A percentile compares a stretch with the other conserved stretches of the same genome.
phyloP scores from a whole-genome alignment of 1,284 basidiomycete species.

The Vanrija pseudolonga region DNA sequence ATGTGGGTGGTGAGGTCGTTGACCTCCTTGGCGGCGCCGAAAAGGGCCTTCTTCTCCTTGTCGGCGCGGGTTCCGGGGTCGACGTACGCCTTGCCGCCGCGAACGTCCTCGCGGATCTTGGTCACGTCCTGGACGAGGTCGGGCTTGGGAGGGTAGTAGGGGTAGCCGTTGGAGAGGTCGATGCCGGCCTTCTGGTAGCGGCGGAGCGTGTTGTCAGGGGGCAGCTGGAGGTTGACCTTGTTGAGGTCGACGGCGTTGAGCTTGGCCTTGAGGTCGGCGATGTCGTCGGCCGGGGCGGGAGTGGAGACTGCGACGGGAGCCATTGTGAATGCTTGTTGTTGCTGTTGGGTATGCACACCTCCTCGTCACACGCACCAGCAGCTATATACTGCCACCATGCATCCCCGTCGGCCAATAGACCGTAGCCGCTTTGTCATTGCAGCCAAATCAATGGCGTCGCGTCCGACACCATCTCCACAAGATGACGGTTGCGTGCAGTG shows the following conservation, averaged over 20 bases:
- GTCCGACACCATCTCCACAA: too few relatives aligned
- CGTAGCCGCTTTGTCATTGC: too few relatives aligned
- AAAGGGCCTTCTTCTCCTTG: conserved; percentile 39
- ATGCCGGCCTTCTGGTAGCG: conserved; percentile 40
- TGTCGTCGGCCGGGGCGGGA: conserved; percentile 7
- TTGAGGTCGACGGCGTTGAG: conserved; percentile 13
- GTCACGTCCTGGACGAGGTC: conserved; percentile 33
- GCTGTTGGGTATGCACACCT: too few relatives aligned
- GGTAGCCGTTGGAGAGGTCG: conserved; percentile 35
- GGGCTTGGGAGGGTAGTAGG: conserved; percentile 38
- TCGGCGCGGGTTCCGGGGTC: conserved; percentile 39
- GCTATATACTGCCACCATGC: too few relatives aligned
- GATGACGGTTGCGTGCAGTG: too few relatives aligned
- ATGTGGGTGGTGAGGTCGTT: conserved; percentile 30
- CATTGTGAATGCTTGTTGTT: conserved; percentile 1
- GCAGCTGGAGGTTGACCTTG: conserved; percentile 20
- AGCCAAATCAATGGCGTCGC: too few relatives aligned
- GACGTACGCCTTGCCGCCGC: conserved; percentile 24
- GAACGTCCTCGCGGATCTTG: conserved; percentile 27
- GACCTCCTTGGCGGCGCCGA: conserved; percentile 37
- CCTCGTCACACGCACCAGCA: too few relatives aligned
- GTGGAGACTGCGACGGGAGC: conserved; percentile 18
- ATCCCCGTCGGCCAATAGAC: too few relatives aligned
- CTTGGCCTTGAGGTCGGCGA: conserved; percentile 22
- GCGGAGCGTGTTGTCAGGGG: conserved; percentile 32